Evolutionary conservation across 228 moss, liverwort and hornwort species (phyloP), one percentile per base, ranked within the genome.

Genomic region (Sphagnum fallax): DNA sequence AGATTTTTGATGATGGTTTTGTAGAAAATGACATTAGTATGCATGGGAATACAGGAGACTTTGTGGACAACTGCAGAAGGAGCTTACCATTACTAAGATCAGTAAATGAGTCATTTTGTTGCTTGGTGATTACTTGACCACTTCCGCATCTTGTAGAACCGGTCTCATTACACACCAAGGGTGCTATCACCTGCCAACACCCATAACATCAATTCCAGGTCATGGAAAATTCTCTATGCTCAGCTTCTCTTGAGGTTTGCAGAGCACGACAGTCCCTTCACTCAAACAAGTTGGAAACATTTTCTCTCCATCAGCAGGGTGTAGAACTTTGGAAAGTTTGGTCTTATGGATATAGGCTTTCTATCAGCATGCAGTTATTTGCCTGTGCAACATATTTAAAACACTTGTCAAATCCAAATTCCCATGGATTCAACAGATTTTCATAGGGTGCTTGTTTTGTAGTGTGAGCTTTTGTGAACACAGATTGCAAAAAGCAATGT

Each of bases 111-210:
- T 8, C 55, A 12, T 55, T 55, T 55, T 8, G 9, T 8, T 12
- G 8, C 55, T 55, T 55, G 55, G 55, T 55, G 9, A 55, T 12
- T 8, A 55, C 8, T 8, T 55, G 12, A 1, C 55, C 55, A 55
- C 0, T 58, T 4, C 13, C 0, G 50, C 61, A 61, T 69, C 86
- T 80, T 16, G 62, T 62, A 2, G 47, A 65, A 4, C 0, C 6
- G 52, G 78, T 80, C 11, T 11, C 5, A 16, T 80, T 80, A 71
- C 86, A 86, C 18, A 86, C 78, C 62, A 78, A 80, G 6, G 73
- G 76, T 58, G 75, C 0, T 12, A 83, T 47, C 65, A 83, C 58
- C 86, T 86, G 82, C 82, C 80, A 65, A 59, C 6, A 50, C 14
- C 6, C 18, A 64, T 10, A 0, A 5, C 32, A 32, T 32, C 32